phyloP scores from a whole-genome alignment of 2,329 filamentous ascomycete species.

The Claviceps monticola region DNA sequence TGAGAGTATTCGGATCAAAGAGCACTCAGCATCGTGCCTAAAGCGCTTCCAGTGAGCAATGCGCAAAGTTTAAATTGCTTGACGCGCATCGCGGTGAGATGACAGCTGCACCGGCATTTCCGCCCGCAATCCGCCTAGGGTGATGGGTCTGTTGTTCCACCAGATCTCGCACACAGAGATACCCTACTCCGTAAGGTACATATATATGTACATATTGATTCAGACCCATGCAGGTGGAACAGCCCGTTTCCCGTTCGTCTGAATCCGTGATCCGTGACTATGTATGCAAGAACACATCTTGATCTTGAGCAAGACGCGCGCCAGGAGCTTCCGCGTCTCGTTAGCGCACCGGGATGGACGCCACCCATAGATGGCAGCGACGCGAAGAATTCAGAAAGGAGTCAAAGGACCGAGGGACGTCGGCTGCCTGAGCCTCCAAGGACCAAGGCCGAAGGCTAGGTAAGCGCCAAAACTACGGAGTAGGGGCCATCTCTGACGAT shows the following conservation, averaged over 20 bases:
- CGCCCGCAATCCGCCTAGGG: neutral
- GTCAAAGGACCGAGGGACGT: neutral
- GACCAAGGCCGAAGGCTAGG: neutral
- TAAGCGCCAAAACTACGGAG: neutral
- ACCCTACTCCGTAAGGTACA: no score
- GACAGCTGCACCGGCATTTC: neutral
- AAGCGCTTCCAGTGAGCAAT: no score
- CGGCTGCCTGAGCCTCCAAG: neutral
- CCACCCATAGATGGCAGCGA: neutral
- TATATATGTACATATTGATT: neutral
- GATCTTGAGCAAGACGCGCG: neutral
- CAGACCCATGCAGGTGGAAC: constrained; percentile 1
- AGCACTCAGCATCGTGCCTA: neutral
- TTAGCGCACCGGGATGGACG: neutral
- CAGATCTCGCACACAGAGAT: constrained; percentile 4
- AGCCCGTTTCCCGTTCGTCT: neutral
- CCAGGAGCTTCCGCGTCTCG: neutral
- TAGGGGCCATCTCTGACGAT: neutral
- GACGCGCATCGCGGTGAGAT: neutral
- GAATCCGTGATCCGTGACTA: no score
- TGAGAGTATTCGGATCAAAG: neutral
- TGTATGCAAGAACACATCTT: neutral
- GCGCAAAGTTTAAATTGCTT: neutral
- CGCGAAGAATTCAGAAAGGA: neutral
- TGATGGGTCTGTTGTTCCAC: constrained; percentile 2